Conservation (phyloP, 2,329 filamentous ascomycete genomes). For the Penicillium sclerotiorum region DNA sequence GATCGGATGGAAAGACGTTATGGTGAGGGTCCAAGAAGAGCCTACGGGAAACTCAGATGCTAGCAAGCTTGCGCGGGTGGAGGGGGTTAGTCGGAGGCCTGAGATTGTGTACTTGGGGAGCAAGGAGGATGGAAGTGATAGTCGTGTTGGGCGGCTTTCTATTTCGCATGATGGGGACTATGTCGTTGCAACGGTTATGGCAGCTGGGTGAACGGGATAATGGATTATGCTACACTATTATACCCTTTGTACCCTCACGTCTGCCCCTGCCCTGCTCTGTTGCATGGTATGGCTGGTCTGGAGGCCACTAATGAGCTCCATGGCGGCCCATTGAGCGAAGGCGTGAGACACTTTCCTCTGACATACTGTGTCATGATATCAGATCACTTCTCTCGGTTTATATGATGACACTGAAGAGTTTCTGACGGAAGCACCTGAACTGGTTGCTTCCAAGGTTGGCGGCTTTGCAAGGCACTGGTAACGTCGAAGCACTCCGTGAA, state of each 20-base stretch:
- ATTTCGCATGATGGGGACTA: constrained; percentile 89
- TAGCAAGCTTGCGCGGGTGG: constrained; percentile 3
- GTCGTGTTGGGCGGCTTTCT: constrained; percentile 68
- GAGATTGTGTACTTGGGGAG: constrained; percentile 41
- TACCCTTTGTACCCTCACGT: not conserved
- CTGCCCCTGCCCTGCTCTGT: not conserved
- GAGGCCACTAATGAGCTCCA: no score
- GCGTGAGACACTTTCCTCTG: no score
- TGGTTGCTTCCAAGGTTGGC: no score
- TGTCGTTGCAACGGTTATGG: constrained; percentile 57
- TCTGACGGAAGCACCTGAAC: no score
- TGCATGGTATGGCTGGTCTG: not conserved
- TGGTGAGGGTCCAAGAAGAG: constrained; percentile 38
- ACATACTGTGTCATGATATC: no score
- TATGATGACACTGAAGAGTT: no score
- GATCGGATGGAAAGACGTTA: constrained; percentile 65
- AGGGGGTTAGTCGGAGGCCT: constrained; percentile 34
- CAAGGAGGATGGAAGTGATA: constrained; percentile 26
- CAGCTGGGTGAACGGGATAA: constrained; percentile 30
- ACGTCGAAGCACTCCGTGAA: no score
- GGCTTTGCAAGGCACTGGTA: no score
- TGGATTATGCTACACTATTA: not conserved
- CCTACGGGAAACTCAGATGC: not conserved
- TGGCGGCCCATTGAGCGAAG: no score
- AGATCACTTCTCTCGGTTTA: no score